A percentile compares a stretch with the other conserved stretches of the same genome.
These are phyloP conservation scores for Psidium guajava DNA, from an alignment of 345 rosid species.

Conservation along the genomic window DNA sequence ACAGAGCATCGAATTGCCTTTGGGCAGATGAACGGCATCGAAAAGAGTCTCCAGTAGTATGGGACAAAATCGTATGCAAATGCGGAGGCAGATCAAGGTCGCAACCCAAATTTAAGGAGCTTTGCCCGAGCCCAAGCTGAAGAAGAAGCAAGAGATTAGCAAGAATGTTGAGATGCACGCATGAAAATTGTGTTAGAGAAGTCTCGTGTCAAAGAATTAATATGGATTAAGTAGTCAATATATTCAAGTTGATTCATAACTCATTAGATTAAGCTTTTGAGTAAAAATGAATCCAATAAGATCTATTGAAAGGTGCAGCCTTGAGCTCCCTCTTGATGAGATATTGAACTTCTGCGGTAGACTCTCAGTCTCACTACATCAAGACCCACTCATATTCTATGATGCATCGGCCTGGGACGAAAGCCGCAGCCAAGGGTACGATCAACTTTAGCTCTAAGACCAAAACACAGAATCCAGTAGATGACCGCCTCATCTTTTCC, in stretches of 20 bases:
- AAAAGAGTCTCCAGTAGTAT: neutral
- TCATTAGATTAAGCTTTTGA: no score
- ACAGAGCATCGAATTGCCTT: neutral
- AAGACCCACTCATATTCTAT: constrained; percentile 8
- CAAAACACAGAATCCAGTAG: constrained; percentile 28
- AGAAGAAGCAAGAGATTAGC: neutral
- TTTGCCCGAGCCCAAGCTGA: neutral
- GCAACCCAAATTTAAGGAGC: neutral
- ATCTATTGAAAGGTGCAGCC: no score
- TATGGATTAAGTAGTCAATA: no score
- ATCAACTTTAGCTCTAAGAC: constrained; percentile 30
- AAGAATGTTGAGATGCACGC: neutral
- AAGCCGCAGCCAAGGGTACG: constrained; percentile 22
- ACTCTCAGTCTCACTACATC: neutral
- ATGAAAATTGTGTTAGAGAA: no score
- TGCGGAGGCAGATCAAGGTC: neutral
- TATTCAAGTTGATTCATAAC: no score
- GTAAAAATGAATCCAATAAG: no score
- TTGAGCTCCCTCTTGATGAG: no score
- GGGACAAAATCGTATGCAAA: neutral
- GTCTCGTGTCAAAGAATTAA: no score
- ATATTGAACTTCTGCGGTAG: no score
- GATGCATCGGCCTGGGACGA: constrained; percentile 31
- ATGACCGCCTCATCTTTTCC: constrained; percentile 36
- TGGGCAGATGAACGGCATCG: neutral